phyloP scores from a whole-genome alignment of 768 basidiomycete species.

The Russula dissimulans region DNA sequence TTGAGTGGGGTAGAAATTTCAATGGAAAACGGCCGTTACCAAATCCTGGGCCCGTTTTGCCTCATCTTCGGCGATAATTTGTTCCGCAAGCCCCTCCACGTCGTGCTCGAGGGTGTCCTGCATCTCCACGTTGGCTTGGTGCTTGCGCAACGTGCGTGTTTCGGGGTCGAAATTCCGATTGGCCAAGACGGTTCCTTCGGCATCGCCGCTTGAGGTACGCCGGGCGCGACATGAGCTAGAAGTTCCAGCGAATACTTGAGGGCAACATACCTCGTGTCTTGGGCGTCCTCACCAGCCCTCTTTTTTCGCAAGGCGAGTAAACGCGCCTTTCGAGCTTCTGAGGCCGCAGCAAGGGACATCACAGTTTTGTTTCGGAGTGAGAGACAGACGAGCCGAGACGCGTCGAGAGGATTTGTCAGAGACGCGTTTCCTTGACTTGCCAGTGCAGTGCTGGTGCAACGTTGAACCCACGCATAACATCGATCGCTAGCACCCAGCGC shows the following conservation, averaged over 20 bases:
- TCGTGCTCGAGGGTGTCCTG: constrained; percentile 84
- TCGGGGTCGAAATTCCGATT: constrained; percentile 87
- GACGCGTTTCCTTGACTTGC: too few relatives aligned
- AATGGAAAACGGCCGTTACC: constrained; percentile 36
- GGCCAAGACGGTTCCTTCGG: constrained; percentile 43
- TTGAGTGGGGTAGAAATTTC: neutral
- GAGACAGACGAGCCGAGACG: neutral
- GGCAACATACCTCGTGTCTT: constrained; percentile 36
- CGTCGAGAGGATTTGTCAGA: neutral
- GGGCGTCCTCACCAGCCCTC: constrained; percentile 49
- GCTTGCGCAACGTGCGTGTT: constrained; percentile 69
- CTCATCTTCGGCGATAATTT: constrained; percentile 82
- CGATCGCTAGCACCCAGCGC: too few relatives aligned
- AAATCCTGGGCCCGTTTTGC: constrained; percentile 78
- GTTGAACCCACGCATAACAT: too few relatives aligned
- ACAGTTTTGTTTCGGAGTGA: neutral
- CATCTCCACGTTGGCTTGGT: constrained; percentile 45
- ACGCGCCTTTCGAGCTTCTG: constrained; percentile 75
- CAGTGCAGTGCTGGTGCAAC: too few relatives aligned
- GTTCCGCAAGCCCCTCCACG: constrained; percentile 75
- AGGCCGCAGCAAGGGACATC: constrained; percentile 67
- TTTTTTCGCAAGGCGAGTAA: constrained; percentile 65
- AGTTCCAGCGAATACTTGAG: neutral
- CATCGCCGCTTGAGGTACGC: constrained; percentile 8
- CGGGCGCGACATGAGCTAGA: neutral